Conservation (phyloP, 2,329 filamentous ascomycete species). For the Apiospora phragmitis region DNA sequence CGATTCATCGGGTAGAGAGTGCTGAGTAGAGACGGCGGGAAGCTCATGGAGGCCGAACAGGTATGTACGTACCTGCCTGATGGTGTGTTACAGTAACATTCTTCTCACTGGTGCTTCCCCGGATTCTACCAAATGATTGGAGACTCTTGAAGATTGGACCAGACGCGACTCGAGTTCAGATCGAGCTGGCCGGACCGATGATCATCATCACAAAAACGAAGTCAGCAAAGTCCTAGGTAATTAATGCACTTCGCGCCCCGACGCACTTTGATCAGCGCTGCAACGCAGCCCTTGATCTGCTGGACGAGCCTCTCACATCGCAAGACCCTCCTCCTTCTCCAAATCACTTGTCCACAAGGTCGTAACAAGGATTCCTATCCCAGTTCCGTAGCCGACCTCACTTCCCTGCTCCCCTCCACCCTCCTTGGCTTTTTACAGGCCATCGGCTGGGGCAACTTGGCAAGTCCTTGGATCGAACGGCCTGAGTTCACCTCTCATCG, state of each 20-base stretch:
- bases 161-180: not conserved
- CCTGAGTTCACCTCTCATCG: not conserved
- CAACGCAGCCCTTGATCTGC: not conserved
- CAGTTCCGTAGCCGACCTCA: not conserved
- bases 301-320: not conserved
- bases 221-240: not conserved
- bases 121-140: conserved; percentile 7
- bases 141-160: not conserved
- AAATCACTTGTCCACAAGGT: not conserved
- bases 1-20: not conserved
- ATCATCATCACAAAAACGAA: conserved; percentile 1
- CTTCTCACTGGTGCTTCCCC: not conserved
- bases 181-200: conserved; percentile 2
- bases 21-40: not conserved
- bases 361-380: not conserved
- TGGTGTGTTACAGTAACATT: conserved; percentile 2
- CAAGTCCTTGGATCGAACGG: not conserved
- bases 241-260: not conserved
- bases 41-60: not conserved
- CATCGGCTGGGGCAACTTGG: not conserved
- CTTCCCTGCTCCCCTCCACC: not conserved
- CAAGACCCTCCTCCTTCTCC: conserved; percentile 1
- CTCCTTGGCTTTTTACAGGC: not conserved
- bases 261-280: not conserved
- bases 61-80: not conserved